Conservation (phyloP, 2,329 filamentous ascomycete species). For the Diaporthe velutina region DNA sequence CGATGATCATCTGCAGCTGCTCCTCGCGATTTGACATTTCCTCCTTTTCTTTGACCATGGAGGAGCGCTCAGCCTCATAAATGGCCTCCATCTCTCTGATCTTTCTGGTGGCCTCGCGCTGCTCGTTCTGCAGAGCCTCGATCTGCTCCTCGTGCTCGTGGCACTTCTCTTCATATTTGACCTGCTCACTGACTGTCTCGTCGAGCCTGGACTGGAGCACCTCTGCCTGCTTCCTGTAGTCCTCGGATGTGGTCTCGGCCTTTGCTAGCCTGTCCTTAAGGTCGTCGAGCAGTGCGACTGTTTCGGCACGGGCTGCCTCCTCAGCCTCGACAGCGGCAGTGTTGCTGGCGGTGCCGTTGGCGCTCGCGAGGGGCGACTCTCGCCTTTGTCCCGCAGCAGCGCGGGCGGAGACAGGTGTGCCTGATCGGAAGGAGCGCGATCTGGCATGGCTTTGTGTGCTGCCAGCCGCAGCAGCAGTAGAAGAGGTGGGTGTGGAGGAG, state of each 20-base stretch:
- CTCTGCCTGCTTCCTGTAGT: conserved; percentile 86
- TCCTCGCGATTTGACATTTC: conserved; percentile 87
- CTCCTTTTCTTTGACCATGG: conserved; percentile 92
- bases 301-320: conserved; percentile 83
- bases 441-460: conserved; percentile 56
- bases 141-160: conserved; percentile 90
- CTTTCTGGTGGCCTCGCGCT: conserved; percentile 84
- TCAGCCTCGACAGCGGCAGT: conserved; percentile 66
- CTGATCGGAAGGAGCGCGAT: conserved; percentile 74
- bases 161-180: conserved; percentile 85
- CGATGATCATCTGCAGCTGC: conserved; percentile 90
- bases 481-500: conserved; percentile 63
- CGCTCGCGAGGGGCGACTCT: conserved; percentile 56
- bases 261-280: conserved; percentile 85
- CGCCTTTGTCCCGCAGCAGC: conserved; percentile 75
- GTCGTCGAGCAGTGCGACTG: conserved; percentile 83
- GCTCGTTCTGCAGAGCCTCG: conserved; percentile 85
- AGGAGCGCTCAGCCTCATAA: conserved; percentile 89
- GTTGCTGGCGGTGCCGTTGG: conserved; percentile 50
- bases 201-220: conserved; percentile 89
- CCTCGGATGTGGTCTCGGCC: conserved; percentile 82
- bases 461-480: conserved; percentile 55
- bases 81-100: conserved; percentile 93
- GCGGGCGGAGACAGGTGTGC: conserved; percentile 79
- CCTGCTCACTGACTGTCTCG: conserved; percentile 85